Percentiles rank a stretch among this genome's conserved stretches.
These are phyloP conservation scores for Cystoderma amianthinum DNA, from an alignment of 768 basidiomycete genomes.

Conservation along the genomic window DNA sequence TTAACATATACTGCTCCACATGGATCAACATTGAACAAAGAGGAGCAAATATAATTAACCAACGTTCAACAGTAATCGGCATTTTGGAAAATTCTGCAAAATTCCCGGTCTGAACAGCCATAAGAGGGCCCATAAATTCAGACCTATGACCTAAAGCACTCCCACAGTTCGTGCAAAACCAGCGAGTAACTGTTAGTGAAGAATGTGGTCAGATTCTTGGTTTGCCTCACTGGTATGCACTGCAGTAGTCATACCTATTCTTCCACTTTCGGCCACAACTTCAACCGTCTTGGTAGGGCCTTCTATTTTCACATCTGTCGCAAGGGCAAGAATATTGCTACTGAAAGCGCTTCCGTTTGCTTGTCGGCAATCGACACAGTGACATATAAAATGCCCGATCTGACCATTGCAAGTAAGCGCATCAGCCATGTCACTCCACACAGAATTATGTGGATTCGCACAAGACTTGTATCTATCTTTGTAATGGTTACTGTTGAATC, in stretches of 20 bases:
- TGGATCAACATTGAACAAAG: not conserved
- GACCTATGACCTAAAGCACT: slow-evolving; percentile 5
- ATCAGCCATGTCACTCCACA: not conserved
- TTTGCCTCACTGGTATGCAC: no score
- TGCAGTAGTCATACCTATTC: not conserved
- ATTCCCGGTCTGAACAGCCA: slow-evolving; percentile 7
- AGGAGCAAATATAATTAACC: not conserved
- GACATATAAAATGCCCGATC: slow-evolving; percentile 6
- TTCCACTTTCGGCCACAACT: slow-evolving; percentile 3
- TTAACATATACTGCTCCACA: not conserved
- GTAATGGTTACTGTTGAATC: slow-evolving; percentile 1
- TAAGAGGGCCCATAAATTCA: not conserved
- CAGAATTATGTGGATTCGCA: not conserved
- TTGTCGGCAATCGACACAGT: slow-evolving; percentile 8
- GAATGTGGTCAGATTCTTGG: not conserved
- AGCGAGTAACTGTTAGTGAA: slow-evolving; percentile 3
- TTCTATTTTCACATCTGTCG: slow-evolving; percentile 3
- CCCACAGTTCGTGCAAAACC: slow-evolving; percentile 9
- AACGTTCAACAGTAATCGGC: slow-evolving; percentile 6
- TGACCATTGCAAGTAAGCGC: not conserved
- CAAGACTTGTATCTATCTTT: not conserved
- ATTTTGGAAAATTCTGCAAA: slow-evolving; percentile 6
- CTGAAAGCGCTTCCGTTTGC: slow-evolving; percentile 7
- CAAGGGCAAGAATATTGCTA: slow-evolving; percentile 5
- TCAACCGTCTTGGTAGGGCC: slow-evolving; percentile 6